Conservation (phyloP, 2,329 filamentous ascomycete genomes). For the Ophiostoma sp. region DNA sequence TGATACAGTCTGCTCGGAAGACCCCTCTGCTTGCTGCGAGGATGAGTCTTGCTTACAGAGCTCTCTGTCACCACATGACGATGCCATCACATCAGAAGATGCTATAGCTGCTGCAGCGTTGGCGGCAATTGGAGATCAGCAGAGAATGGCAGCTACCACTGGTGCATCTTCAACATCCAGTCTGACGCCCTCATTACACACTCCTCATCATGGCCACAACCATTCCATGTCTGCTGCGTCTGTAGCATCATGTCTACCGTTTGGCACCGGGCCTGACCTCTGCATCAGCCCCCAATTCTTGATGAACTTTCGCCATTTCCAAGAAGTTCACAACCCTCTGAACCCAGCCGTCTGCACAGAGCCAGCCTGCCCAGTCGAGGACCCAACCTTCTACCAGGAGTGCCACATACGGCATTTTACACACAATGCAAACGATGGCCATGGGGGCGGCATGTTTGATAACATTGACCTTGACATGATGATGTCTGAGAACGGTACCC, state of each 20-base stretch:
- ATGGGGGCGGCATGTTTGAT: slow-evolving; percentile 19
- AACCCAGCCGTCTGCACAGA: slow-evolving; percentile 25
- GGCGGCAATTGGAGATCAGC: slow-evolving; percentile 23
- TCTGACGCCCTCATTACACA: slow-evolving; percentile 5
- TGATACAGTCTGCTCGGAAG: slow-evolving; percentile 24
- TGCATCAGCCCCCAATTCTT: slow-evolving; percentile 27
- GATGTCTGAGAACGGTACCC: slow-evolving; percentile 6
- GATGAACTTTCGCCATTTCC: slow-evolving; percentile 27
- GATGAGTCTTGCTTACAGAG: slow-evolving; percentile 25
- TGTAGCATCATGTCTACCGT: slow-evolving; percentile 13
- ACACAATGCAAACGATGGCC: background rate
- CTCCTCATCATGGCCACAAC: slow-evolving; percentile 10
- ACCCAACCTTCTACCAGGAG: slow-evolving; percentile 27
- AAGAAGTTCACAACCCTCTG: slow-evolving; percentile 25
- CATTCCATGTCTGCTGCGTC: slow-evolving; percentile 2
- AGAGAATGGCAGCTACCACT: slow-evolving; percentile 18
- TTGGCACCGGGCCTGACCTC: slow-evolving; percentile 22
- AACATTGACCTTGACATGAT: slow-evolving; percentile 21
- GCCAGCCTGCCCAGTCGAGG: slow-evolving; percentile 25
- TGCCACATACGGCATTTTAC: slow-evolving; percentile 25
- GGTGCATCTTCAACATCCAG: slow-evolving; percentile 14
- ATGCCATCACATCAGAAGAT: slow-evolving; percentile 22
- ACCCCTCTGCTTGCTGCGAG: slow-evolving; percentile 26
- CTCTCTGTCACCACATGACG: background rate
- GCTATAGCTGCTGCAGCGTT: slow-evolving; percentile 26